These are phyloP conservation scores for Plasmodium falciparum DNA, from an alignment of 169 alveolate species.

Conservation along the genomic window DNA sequence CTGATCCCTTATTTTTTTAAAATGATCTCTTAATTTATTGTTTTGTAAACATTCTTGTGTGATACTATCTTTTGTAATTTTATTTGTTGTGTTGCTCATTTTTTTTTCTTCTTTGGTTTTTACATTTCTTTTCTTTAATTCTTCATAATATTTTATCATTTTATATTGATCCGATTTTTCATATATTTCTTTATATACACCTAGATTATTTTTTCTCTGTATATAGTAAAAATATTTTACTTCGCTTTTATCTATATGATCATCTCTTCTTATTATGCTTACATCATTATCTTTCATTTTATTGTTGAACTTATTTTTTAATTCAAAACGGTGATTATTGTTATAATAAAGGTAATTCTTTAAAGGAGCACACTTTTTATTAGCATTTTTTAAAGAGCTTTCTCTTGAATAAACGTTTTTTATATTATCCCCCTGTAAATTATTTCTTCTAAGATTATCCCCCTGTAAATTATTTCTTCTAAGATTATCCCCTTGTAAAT, in stretches of 20 bases:
- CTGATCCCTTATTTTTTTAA: not conserved
- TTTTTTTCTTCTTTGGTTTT: not conserved
- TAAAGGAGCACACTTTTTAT: not conserved
- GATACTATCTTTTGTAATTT: not conserved
- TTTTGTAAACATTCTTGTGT: not conserved
- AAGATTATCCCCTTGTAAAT: not conserved
- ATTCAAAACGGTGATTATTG: not conserved
- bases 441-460: not conserved
- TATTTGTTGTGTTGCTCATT: not conserved
- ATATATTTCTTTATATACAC: conserved; percentile 64
- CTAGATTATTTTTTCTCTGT: conserved; percentile 15
- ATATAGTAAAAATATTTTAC: conserved; percentile 49
- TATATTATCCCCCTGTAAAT: not conserved
- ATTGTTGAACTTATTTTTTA: not conserved
- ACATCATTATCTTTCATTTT: not conserved
- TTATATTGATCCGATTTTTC: conserved; percentile 58
- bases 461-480: too few species aligned
- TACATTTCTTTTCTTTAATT: not conserved
- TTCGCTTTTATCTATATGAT: conserved; percentile 14
- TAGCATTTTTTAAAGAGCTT: not conserved
- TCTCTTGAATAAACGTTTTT: not conserved
- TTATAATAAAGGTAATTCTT: not conserved
- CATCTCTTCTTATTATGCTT: not conserved
- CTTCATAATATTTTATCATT: conserved; percentile 29
- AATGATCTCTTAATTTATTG: conserved; percentile 4